Percentiles rank a stretch among this genome's conserved stretches.
phyloP scores from a whole-genome alignment of 495 filamentous ascomycete species.

The Penicillium salamii region DNA sequence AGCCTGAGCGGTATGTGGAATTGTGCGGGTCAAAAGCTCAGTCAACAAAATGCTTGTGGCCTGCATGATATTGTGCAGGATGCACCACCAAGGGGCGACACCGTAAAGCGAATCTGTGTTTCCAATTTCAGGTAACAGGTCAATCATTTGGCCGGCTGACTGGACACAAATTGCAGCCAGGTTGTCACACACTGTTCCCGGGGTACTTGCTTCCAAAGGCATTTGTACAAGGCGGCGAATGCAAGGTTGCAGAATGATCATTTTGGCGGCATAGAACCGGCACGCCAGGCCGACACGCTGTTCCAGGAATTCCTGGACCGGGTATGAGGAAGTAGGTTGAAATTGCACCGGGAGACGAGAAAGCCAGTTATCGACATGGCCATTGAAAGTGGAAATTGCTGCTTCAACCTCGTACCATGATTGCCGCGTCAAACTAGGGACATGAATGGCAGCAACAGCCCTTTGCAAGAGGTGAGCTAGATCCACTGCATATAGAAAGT shows the following conservation, averaged over 20 bases:
- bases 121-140: slow-evolving; percentile 40
- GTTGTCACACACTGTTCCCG: slow-evolving; percentile 39
- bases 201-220: neutral
- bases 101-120: slow-evolving; percentile 40
- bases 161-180: slow-evolving; percentile 50
- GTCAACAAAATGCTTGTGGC: slow-evolving; percentile 54
- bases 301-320: slow-evolving; percentile 28
- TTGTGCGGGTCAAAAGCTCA: slow-evolving; percentile 46
- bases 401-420: slow-evolving; percentile 25
- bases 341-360: slow-evolving; percentile 25
- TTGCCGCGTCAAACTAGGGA: slow-evolving; percentile 14
- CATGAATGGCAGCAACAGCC: slow-evolving; percentile 22
- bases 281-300: slow-evolving; percentile 41
- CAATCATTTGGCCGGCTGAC: slow-evolving; percentile 46
- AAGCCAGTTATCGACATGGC: slow-evolving; percentile 23
- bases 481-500: slow-evolving; percentile 26
- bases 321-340: slow-evolving; percentile 16
- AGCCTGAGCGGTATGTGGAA: slow-evolving; percentile 31
- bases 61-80: slow-evolving; percentile 61
- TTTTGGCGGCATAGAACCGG: slow-evolving; percentile 52
- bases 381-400: slow-evolving; percentile 17
- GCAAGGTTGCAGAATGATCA: slow-evolving; percentile 58
- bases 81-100: slow-evolving; percentile 56
- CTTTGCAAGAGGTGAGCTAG: slow-evolving; percentile 20
- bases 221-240: slow-evolving; percentile 46